Evolutionary conservation across 345 rosid species (phyloP), one percentile per base, ranked within the genome.

Genomic region (Balakata baccata): DNA sequence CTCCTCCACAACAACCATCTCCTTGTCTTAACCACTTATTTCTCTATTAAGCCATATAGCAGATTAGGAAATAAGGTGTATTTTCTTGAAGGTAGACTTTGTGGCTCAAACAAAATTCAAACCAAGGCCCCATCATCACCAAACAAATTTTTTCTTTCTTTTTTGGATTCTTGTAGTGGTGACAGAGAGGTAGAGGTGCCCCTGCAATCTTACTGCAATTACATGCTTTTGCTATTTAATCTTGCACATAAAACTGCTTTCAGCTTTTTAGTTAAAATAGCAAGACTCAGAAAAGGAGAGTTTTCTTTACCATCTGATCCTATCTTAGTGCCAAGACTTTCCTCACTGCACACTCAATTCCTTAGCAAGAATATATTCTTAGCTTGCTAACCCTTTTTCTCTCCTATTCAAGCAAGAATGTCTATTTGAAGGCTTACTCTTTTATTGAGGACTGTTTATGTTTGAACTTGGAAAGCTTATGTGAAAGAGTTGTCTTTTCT

Each of bases 91-190:
- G 6, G 18, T 0, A 34, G 52, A 59, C 41, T 66, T n/a, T 65
- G 77, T 64, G 77, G 68, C 29, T 59, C 73, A 50, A 70, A 68
- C 7, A 29, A 66, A 41, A 41, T 60, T 80, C 64, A 72, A 75
- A 73, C 34, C 64, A 63, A 73, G 66, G 66, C 68, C 77, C 81
- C 76, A 54, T 78, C 80, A 60, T 47, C 56, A 72, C 76, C 75
- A 49, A 71, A 77, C 58, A 14, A n/a, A 53, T 17, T 53, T 53
- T n/a, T 54, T 54, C 7, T 16, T 54, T 54, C 17, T 69, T 58
- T 23, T 38, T 76, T 41, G 65, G 72, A 46, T 66, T 43, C 16
- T 65, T n/a, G 23, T 58, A 18, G n/a, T 23, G 38, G 70, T 66
- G 22, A 25, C 56, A 5, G 37, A 62, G 58, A 68, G 60, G 47